phyloP scores from a whole-genome alignment of 169 alveolate genomes.

The Neospora caninum region DNA sequence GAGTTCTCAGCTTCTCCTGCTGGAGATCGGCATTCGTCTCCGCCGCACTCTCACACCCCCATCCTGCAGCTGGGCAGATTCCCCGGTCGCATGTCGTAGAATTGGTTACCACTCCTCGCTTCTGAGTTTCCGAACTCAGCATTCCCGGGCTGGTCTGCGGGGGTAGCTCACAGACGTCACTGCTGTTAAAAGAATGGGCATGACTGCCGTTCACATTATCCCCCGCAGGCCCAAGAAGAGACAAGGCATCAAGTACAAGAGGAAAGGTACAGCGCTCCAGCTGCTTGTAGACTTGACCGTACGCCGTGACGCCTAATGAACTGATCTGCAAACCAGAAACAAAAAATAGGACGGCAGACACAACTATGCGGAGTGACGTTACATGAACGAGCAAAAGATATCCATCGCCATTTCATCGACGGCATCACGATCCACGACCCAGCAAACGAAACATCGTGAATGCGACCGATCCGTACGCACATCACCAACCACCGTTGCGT shows the following conservation, averaged over 20 bases:
- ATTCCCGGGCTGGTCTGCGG: neutral
- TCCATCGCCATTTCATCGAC: too few relatives aligned
- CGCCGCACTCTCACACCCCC: neutral
- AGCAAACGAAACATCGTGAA: too few relatives aligned
- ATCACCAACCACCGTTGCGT: too few relatives aligned
- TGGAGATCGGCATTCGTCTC: neutral
- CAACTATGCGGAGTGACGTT: too few relatives aligned
- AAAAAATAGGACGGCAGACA: neutral
- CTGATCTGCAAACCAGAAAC: neutral
- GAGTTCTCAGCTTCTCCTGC: neutral
- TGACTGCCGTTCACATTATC: neutral
- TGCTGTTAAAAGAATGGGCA: neutral
- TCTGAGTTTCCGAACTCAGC: neutral
- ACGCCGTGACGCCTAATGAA: neutral
- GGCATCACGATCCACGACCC: too few relatives aligned
- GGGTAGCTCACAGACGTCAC: too few relatives aligned
- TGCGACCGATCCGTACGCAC: too few relatives aligned
- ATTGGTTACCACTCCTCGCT: too few relatives aligned
- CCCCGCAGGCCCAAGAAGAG: neutral
- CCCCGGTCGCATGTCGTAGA: neutral
- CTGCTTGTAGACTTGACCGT: neutral
- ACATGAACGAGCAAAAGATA: too few relatives aligned
- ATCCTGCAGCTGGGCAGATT: neutral
- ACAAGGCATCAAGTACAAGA: neutral
- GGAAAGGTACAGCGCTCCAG: constrained; percentile 6